Evolutionary conservation across 441 rosid species (phyloP).

Genomic region (Breynia disticha): DNA sequence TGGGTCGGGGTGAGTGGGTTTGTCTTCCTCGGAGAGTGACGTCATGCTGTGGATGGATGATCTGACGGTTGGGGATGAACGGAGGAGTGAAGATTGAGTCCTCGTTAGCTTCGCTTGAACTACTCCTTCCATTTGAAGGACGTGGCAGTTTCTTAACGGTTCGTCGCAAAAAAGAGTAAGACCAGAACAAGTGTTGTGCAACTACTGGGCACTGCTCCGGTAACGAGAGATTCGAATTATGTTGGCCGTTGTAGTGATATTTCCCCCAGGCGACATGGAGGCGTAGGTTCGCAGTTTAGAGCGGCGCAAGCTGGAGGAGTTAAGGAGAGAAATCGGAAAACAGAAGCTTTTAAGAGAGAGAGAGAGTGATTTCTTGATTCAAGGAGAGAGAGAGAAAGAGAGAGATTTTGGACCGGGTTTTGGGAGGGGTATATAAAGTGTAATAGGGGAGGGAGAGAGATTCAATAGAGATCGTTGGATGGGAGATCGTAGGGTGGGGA

Average conservation of each 20-base stretch:
- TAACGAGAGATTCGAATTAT: slow-evolving; percentile 42
- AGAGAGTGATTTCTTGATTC: neutral
- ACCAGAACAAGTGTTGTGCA: neutral
- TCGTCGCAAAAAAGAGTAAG: neutral
- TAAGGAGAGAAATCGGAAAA: neutral
- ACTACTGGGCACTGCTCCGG: slow-evolving; percentile 23
- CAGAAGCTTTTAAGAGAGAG: slow-evolving; percentile 11
- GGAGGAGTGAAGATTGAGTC: slow-evolving; percentile 71
- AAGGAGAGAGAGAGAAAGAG: slow-evolving; percentile 16
- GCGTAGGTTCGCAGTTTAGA: slow-evolving; percentile 16
- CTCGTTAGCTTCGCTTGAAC: slow-evolving; percentile 60
- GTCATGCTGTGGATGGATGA: slow-evolving; percentile 75
- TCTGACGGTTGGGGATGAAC: slow-evolving; percentile 71
- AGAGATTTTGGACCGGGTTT: slow-evolving; percentile 23
- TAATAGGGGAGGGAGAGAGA: slow-evolving; percentile 17
- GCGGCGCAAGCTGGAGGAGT: neutral
- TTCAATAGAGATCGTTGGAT: slow-evolving; percentile 48
- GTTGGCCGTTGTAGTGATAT: slow-evolving; percentile 10
- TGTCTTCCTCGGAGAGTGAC: slow-evolving; percentile 49
- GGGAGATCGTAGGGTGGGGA: slow-evolving; percentile 19
- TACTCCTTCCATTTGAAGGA: slow-evolving; percentile 44
- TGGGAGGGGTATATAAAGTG: slow-evolving; percentile 27
- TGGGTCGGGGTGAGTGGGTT: slow-evolving; percentile 13
- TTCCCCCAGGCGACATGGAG: slow-evolving; percentile 35
- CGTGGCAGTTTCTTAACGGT: neutral